Base-by-base conservation (phyloP, 2,329 filamentous ascomycete species). In the Colletotrichum sp. region DNA sequence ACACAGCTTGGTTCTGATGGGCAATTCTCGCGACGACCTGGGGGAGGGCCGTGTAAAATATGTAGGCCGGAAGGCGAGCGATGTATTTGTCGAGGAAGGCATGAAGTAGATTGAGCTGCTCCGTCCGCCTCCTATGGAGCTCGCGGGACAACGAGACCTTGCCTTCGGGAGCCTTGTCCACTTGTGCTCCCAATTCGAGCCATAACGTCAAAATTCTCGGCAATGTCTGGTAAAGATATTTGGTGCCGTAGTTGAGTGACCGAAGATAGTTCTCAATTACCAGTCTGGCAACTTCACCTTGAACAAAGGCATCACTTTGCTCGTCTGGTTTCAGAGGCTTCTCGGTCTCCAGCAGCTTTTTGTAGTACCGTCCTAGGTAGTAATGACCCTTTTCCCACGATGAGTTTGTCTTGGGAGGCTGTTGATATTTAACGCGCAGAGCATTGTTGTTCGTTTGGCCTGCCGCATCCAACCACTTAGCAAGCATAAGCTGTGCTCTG, bases 321-420 rank as follows among this genome's bases (percentile, higher is more conserved):
- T 96, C 95, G 33, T 93, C 90, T 21, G 90, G 87, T 47, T 93
- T 92, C 66, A 98, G 90, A 3, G 90, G 87, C 82, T 95, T 96
- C 82, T 98, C 95, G 0, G 95, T 94, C 79, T 98, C 96, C 5
- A 98, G 87, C 6, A 98, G 90, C 83, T 98, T 99, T 82, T 98
- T 97, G 88, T 99, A 99, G 83, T 98, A 95, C 61, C 96, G 95
- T 7, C 97, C 97, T 12, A 99, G 90, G 82, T 98, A 98, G 82
- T 98, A 99, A 81, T 98, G 96, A 0, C 95, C 96, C 83, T 98
- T 98, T 81, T 99, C 97, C 96, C 96, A 99, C 66, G 91, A 91
- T 7, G 87, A 85, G 78, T 88, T 86, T 2, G 90, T 92, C 80
- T 90, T 92, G n/a, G 94, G 91, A 2, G 96, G 96, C 77, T 93